Conservation (phyloP, 495 filamentous ascomycete species). For the Tuber umbilicatum region DNA sequence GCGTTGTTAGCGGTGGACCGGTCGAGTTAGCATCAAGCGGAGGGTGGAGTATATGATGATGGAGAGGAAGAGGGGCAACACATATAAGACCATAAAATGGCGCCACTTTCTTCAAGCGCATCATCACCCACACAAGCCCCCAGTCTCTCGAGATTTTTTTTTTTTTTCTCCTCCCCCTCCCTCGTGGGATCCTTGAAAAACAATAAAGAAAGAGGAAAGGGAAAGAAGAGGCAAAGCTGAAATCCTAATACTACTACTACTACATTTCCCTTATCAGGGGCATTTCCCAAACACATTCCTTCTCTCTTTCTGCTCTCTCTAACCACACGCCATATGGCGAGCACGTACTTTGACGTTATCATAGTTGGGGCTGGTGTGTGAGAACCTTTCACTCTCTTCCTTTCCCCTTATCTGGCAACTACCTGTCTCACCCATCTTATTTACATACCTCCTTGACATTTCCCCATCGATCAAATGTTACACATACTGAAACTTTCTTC, state of each 20-base stretch:
- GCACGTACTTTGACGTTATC: constrained; percentile 29
- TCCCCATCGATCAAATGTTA: background rate
- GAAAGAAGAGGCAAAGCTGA: background rate
- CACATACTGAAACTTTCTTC: background rate
- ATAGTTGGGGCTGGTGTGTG: constrained; percentile 37
- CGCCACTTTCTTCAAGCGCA: constrained; percentile 28
- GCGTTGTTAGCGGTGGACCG: background rate
- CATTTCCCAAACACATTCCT: background rate
- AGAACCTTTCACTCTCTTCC: constrained; percentile 11
- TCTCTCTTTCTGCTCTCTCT: background rate
- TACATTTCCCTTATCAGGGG: background rate
- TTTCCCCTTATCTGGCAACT: background rate
- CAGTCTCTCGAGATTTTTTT: background rate
- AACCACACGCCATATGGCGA: constrained; percentile 11
- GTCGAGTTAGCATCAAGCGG: background rate
- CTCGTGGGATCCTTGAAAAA: background rate
- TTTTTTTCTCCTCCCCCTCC: too few relatives aligned
- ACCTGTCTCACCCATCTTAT: background rate
- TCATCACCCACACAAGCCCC: background rate
- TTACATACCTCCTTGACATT: background rate
- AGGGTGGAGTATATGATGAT: background rate
- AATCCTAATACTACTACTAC: background rate
- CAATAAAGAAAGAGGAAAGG: background rate
- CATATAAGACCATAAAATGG: constrained; percentile 37
- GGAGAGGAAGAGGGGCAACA: background rate